Percentiles rank a stretch among this genome's conserved stretches.
Conservation (phyloP, 192 early-diverging fungal species). For the Podila epigama region DNA sequence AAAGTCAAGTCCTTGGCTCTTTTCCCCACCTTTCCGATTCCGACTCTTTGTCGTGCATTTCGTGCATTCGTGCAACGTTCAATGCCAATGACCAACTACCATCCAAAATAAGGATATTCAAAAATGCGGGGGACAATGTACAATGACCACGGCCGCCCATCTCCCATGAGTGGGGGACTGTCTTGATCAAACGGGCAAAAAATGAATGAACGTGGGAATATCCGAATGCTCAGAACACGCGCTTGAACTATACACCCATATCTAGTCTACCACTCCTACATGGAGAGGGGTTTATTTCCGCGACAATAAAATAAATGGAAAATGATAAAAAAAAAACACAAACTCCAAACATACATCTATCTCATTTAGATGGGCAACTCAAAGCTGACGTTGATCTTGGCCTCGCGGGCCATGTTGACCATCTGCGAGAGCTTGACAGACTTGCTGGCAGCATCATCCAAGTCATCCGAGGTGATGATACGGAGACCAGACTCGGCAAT, state of each 20-base stretch:
- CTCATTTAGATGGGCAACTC: slow-evolving; percentile 56
- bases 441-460: slow-evolving; percentile 94
- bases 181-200: no score
- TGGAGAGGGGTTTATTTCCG: no score
- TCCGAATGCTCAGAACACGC: no score
- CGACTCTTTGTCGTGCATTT: slow-evolving; percentile 6
- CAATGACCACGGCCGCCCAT: no score
- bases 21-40: slow-evolving; percentile 46
- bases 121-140: slow-evolving; percentile 3
- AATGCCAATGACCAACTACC: not conserved
- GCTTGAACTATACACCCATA: no score
- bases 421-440: slow-evolving; percentile 86
- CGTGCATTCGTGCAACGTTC: not conserved
- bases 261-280: no score
- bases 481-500: slow-evolving; percentile 91
- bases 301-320: no score
- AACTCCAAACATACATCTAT: not conserved
- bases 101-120: not conserved
- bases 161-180: no score
- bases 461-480: slow-evolving; percentile 93
- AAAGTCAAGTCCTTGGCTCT: slow-evolving; percentile 5
- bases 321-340: not conserved
- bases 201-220: no score
- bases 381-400: slow-evolving; percentile 78
- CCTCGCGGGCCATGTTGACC: slow-evolving; percentile 77